Percentiles rank a stretch among this genome's conserved stretches.
Conservation (phyloP, 768 basidiomycete genomes). For the Boletus tomentosulus region DNA sequence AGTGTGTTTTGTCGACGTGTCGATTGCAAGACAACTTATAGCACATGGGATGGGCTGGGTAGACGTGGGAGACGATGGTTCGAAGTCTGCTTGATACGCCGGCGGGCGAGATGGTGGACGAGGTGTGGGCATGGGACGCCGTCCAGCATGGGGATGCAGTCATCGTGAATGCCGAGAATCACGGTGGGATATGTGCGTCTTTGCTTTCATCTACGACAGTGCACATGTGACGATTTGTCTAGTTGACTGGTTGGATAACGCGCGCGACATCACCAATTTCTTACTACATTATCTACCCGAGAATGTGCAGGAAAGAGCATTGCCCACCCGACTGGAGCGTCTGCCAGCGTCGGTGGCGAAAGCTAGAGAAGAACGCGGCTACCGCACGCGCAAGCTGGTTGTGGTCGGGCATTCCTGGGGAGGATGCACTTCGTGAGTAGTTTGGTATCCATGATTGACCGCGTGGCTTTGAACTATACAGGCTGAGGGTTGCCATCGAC, state of each 20-base stretch:
- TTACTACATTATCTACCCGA: conserved; percentile 63
- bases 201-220: not conserved
- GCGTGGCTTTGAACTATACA: conserved; percentile 23
- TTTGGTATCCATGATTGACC: not conserved
- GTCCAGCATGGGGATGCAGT: conserved; percentile 82
- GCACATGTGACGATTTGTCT: not conserved
- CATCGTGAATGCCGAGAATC: conserved; percentile 54
- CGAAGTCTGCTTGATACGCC: conserved; percentile 44
- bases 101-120: conserved; percentile 48
- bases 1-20: conserved; percentile 11
- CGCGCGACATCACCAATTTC: conserved; percentile 77
- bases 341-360: conserved; percentile 40
- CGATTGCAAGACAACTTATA: not conserved
- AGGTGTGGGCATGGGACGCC: conserved; percentile 81
- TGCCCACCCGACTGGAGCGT: conserved; percentile 55
- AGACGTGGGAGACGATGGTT: conserved; percentile 82
- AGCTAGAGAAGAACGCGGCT: conserved; percentile 47
- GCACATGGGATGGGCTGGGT: not conserved
- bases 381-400: conserved; percentile 51
- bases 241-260: conserved; percentile 79
- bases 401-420: conserved; percentile 84
- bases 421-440: conserved; percentile 66
- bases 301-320: conserved; percentile 20
- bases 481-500: conserved; percentile 58
- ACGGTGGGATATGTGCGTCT: conserved; percentile 57